phyloP scores from a whole-genome alignment of 2,329 filamentous ascomycete genomes.

The Fusarium abutilonis region DNA sequence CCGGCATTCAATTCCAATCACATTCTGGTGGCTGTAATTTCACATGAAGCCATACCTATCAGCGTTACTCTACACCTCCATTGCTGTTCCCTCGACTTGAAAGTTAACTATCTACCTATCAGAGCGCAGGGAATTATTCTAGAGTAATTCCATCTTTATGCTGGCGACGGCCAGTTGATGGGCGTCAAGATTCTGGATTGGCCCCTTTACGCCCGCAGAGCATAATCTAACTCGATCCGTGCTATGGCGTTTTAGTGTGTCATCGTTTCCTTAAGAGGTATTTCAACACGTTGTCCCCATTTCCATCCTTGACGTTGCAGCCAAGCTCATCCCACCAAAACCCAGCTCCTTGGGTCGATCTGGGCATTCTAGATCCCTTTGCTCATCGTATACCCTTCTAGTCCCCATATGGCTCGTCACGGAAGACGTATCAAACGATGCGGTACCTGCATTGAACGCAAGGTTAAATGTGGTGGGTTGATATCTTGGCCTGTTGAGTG shows the following conservation, averaged over 20 bases:
- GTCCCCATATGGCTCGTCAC: constrained; percentile 19
- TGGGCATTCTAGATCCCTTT: neutral
- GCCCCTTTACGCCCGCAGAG: neutral
- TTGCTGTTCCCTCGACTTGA: too few relatives aligned
- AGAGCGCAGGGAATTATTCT: too few relatives aligned
- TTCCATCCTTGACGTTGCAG: neutral
- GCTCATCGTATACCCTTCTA: neutral
- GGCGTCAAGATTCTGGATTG: too few relatives aligned
- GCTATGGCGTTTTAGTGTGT: neutral
- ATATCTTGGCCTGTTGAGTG: neutral
- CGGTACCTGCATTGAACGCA: constrained; percentile 32
- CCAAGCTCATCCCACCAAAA: constrained; percentile 5
- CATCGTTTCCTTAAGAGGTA: constrained; percentile 25
- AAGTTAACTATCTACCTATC: too few relatives aligned
- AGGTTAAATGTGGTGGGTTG: constrained; percentile 30
- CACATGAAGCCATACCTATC: too few relatives aligned
- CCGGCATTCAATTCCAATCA: too few relatives aligned
- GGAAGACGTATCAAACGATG: constrained; percentile 31
- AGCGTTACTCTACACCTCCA: too few relatives aligned
- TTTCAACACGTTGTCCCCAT: constrained; percentile 24
- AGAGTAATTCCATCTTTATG: too few relatives aligned
- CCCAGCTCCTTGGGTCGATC: neutral
- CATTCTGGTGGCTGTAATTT: too few relatives aligned
- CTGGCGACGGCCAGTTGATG: too few relatives aligned
- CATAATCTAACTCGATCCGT: constrained; percentile 17